phyloP scores from a whole-genome alignment of 345 rosid genomes.

The Eucalyptus paniculata region DNA sequence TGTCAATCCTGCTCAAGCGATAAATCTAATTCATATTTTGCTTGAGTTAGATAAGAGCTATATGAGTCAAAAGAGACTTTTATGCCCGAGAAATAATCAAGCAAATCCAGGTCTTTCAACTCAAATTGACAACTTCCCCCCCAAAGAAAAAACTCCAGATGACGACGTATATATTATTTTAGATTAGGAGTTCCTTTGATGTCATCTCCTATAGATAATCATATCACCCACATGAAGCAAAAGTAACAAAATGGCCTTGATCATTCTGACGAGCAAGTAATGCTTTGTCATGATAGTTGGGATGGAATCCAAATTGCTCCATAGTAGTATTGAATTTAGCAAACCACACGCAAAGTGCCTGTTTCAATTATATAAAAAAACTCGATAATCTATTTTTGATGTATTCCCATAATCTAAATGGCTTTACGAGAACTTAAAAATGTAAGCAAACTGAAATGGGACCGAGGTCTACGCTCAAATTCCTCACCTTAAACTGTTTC shows the following conservation, averaged over 20 bases:
- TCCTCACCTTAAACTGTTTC: background rate
- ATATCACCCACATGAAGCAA: too few relatives aligned
- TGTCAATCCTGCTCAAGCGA: background rate
- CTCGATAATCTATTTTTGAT: background rate
- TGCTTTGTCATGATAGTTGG: background rate
- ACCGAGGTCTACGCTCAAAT: background rate
- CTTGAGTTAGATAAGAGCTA: background rate
- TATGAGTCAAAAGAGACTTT: background rate
- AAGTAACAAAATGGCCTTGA: too few relatives aligned
- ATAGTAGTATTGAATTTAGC: background rate
- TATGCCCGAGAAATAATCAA: background rate
- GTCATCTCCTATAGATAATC: too few relatives aligned
- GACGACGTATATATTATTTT: background rate
- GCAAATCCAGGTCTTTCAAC: background rate
- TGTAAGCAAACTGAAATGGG: background rate
- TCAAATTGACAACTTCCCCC: background rate
- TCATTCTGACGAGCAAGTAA: too few relatives aligned
- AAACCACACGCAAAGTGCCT: background rate
- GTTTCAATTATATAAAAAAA: background rate
- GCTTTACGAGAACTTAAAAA: background rate
- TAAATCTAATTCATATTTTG: background rate
- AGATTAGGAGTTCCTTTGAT: too few relatives aligned
- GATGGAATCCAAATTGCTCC: background rate
- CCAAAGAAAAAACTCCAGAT: background rate
- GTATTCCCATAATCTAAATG: background rate